Percentiles rank a stretch among this genome's conserved stretches.
Conservation (phyloP, 2,329 filamentous ascomycete species). For the Aureobasidium namibiae region DNA sequence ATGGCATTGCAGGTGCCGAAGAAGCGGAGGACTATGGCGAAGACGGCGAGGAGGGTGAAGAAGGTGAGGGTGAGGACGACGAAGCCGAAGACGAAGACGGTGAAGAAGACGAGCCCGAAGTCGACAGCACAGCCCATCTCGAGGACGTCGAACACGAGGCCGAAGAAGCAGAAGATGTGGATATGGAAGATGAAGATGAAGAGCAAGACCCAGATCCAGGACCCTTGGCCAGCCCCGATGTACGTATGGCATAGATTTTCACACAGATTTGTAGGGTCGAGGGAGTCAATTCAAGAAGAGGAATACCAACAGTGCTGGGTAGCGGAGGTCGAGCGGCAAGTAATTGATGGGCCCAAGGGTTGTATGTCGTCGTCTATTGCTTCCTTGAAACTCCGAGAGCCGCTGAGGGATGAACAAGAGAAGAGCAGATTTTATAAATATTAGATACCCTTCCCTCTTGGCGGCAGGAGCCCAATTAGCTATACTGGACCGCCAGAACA, state of each 20-base stretch:
- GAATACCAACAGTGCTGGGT: too few relatives aligned
- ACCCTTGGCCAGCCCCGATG: not conserved
- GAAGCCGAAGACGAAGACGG: not conserved
- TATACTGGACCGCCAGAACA: not conserved
- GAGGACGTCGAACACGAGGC: not conserved
- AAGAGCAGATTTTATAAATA: too few relatives aligned
- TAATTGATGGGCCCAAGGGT: too few relatives aligned
- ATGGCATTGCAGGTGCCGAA: conserved; percentile 13
- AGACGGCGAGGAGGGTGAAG: conserved; percentile 16
- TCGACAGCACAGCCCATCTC: not conserved
- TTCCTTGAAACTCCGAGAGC: too few relatives aligned
- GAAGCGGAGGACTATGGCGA: conserved; percentile 14
- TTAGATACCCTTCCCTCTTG: too few relatives aligned
- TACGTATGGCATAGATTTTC: not conserved
- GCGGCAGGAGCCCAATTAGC: not conserved
- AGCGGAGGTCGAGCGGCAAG: too few relatives aligned
- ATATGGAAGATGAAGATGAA: not conserved
- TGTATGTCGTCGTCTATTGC: too few relatives aligned
- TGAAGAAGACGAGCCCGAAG: not conserved
- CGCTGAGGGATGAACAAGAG: too few relatives aligned
- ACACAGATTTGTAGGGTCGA: too few relatives aligned
- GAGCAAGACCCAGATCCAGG: not conserved
- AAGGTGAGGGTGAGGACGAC: not conserved
- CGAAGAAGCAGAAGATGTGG: not conserved
- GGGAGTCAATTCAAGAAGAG: too few relatives aligned